Evolutionary conservation across 2,329 filamentous ascomycete species (phyloP).

Genomic region (Nigrospora osmanthi): DNA sequence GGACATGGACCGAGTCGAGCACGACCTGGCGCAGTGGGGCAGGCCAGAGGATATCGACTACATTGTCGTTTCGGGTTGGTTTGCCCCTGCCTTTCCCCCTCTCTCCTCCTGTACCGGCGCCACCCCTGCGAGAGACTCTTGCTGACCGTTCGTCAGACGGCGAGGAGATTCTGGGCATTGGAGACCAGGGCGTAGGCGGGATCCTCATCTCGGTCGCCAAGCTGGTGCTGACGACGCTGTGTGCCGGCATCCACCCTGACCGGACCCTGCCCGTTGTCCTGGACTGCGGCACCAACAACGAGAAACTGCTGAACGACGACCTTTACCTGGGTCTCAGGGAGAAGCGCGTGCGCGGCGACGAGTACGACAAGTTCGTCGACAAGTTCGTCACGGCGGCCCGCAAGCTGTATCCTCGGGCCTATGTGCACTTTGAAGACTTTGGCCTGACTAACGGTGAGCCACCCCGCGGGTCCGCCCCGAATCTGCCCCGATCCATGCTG

Average conservation of each 20-base stretch:
- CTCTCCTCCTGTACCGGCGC: neutral
- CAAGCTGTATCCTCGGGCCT: slow-evolving; percentile 68
- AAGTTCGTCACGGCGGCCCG: slow-evolving; percentile 62
- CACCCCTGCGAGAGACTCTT: neutral
- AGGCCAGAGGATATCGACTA: slow-evolving; percentile 71
- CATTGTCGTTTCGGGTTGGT: slow-evolving; percentile 73
- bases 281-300: slow-evolving; percentile 80
- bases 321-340: slow-evolving; percentile 71
- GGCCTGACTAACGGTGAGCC: slow-evolving; percentile 59
- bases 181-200: slow-evolving; percentile 80
- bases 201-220: slow-evolving; percentile 83
- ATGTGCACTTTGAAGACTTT: slow-evolving; percentile 88
- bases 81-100: too few relatives aligned
- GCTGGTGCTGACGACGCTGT: slow-evolving; percentile 72
- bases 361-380: slow-evolving; percentile 73
- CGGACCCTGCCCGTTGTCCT: slow-evolving; percentile 73
- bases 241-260: slow-evolving; percentile 77
- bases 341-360: slow-evolving; percentile 57
- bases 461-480: too few relatives aligned
- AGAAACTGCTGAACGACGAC: slow-evolving; percentile 64
- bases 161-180: slow-evolving; percentile 76
- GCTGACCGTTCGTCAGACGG: slow-evolving; percentile 32
- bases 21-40: slow-evolving; percentile 62
- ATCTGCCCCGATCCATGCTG: too few relatives aligned
- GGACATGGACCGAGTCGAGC: slow-evolving; percentile 56